Evolutionary conservation across 345 rosid species (phyloP), one percentile per base, ranked within the genome.

Genomic region (Psidium friedrichsthalianum): DNA sequence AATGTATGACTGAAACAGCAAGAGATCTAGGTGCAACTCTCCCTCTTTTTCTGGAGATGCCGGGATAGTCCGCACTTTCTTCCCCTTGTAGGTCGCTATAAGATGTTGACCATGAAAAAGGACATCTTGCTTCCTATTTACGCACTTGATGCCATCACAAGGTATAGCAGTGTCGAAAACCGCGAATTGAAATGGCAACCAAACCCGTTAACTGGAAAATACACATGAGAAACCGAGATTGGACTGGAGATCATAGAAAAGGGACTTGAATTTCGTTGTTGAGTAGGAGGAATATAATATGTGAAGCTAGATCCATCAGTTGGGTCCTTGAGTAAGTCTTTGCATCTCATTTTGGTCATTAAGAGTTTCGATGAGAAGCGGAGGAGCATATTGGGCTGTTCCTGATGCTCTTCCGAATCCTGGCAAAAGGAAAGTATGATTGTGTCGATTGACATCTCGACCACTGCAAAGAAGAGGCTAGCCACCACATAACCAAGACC

Each of bases 371-470:
- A 96, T 92, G 86, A 97, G 98, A 86, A 96, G 98, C 20, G 96
- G 95, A 11, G 98, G 99, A 3, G 99, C 99, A 81, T 92, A 96
- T 86, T 94, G 99, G 27, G 99, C 99, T 4, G 94, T 95, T 80
- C 99, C 99, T 97, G 95, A 91, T 97, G 96, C 93, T 97, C 98
- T 85, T 97, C 99, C 0, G 98, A 92, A 86, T 96, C 99, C 93
- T 95, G 99, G 86, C 99, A 97, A 90, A 92, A 97, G 18, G 99
- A 97, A 52, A 97, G 98, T 74, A 97, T 96, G 86, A 96, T 94
- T 9, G 99, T 94, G 87, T 97, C 98, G 14, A 97, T 94, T 0
- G 99, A 95, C 98, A 96, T 95, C 93, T 97, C 99, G 78, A 97
- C 98, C 88, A 97, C 98, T 0, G 94, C 95, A 76, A 97, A 97